Evolutionary conservation across 768 basidiomycete genomes (phyloP).

Genomic region (Suillus ampliporus): DNA sequence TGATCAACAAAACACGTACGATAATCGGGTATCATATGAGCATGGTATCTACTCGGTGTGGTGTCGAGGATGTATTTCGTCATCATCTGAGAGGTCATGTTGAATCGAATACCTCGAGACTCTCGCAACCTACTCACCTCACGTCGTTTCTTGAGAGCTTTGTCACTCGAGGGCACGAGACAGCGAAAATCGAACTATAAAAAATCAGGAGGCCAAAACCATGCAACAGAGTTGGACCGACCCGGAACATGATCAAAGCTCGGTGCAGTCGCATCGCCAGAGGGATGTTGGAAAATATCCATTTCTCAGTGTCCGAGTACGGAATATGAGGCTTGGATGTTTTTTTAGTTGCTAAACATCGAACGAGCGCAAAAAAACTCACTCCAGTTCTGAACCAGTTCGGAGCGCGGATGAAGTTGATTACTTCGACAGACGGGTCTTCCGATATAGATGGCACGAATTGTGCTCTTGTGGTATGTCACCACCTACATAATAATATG

Average conservation of each 20-base stretch:
- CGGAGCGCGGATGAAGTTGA: constrained; percentile 65
- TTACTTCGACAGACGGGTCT: constrained; percentile 55
- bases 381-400: constrained; percentile 65
- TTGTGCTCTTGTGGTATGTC: constrained; percentile 53
- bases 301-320: constrained; percentile 45
- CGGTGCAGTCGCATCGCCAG: constrained; percentile 56
- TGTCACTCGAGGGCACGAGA: constrained; percentile 14
- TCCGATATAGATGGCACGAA: constrained; percentile 58
- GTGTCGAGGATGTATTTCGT: constrained; percentile 51
- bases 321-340: constrained; percentile 46
- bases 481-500: constrained; percentile 10
- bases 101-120: not conserved
- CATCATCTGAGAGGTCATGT: constrained; percentile 39
- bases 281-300: constrained; percentile 60
- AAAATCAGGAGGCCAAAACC: not conserved
- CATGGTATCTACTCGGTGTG: constrained; percentile 54
- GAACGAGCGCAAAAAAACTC: constrained; percentile 18
- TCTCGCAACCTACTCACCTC: constrained; percentile 10
- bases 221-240: constrained; percentile 26
- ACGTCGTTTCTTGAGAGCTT: constrained; percentile 17
- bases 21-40: constrained; percentile 57
- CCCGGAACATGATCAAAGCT: constrained; percentile 54
- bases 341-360: constrained; percentile 28
- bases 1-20: constrained; percentile 40
- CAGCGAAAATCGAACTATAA: constrained; percentile 26